Percentiles rank a stretch among this genome's conserved stretches.
phyloP scores from a whole-genome alignment of 83 land plant genomes.

The Larix sibirica region DNA sequence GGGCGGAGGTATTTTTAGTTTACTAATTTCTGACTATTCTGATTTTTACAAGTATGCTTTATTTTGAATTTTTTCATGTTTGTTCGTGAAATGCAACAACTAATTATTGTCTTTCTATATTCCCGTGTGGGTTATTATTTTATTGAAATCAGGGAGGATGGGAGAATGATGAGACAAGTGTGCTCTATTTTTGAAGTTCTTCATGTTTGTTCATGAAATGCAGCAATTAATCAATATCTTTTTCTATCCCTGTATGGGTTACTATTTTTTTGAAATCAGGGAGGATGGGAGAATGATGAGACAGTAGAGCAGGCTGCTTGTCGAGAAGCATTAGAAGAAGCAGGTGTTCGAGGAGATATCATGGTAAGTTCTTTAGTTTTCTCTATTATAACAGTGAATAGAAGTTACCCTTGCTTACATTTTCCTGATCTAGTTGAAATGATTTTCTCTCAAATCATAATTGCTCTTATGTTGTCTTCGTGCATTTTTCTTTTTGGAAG shows the following conservation, averaged over 20 bases:
- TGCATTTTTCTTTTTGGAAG: background rate
- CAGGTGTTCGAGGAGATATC: conserved; percentile 76
- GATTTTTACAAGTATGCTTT: background rate
- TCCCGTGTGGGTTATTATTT: conserved; percentile 7
- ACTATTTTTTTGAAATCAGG: conserved; percentile 41
- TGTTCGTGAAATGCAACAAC: background rate
- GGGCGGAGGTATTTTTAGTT: too few relatives aligned
- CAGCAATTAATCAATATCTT: background rate
- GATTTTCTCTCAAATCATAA: too few relatives aligned
- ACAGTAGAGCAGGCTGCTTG: conserved; percentile 64
- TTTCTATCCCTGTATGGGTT: conserved; percentile 9
- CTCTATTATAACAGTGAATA: background rate
- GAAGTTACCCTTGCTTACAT: background rate
- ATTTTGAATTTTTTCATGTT: background rate
- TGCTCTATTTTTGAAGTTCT: background rate
- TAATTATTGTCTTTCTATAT: background rate
- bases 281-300: conserved; percentile 91
- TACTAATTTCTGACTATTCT: background rate
- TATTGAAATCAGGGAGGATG: background rate
- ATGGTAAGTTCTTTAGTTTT: conserved; percentile 29
- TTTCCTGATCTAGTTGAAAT: background rate
- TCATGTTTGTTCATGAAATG: background rate
- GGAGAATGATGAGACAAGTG: background rate
- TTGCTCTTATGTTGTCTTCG: too few relatives aligned
- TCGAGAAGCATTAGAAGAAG: conserved; percentile 85